Conservation (phyloP, 2,329 filamentous ascomycete genomes). For the Cadophora luteo-olivacea region DNA sequence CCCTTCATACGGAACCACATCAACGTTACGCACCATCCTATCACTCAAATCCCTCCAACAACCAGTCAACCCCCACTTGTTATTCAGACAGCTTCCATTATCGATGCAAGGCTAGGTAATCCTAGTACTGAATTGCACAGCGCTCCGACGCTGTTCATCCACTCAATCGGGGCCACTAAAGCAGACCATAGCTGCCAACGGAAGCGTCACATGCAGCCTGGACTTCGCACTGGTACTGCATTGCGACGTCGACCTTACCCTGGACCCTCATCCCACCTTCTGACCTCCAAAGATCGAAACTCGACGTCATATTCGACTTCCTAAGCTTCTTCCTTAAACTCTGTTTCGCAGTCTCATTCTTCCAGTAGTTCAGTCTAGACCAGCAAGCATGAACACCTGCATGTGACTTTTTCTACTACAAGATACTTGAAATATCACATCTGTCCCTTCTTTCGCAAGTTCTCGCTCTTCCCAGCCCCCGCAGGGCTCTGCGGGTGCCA, state of each 20-base stretch:
- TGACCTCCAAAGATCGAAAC: constrained; percentile 8
- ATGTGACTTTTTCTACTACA: constrained; percentile 34
- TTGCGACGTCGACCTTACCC: neutral
- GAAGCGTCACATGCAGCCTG: constrained; percentile 8
- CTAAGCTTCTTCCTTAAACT: constrained; percentile 2
- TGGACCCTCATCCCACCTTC: constrained; percentile 12
- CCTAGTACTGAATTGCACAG: neutral
- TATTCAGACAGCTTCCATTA: neutral
- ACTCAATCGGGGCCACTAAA: neutral
- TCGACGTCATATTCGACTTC: constrained; percentile 27
- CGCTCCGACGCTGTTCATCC: neutral
- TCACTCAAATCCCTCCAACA: neutral
- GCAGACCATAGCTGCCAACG: neutral
- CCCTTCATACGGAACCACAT: neutral
- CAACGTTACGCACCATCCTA: neutral
- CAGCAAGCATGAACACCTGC: constrained; percentile 32
- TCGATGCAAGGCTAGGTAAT: constrained; percentile 11
- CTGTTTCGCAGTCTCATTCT: neutral
- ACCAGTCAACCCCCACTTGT: neutral
- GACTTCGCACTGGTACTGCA: constrained; percentile 2
- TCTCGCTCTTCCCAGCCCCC: constrained; percentile 34
- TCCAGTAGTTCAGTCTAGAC: neutral
- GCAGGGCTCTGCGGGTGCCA: constrained; percentile 38
- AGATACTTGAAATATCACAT: constrained; percentile 27
- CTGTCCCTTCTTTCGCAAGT: constrained; percentile 21